Evolutionary conservation across 2,329 filamentous ascomycete species (phyloP), one percentile per base, ranked within the genome.

Genomic region (Scedosporium aurantiacum): DNA sequence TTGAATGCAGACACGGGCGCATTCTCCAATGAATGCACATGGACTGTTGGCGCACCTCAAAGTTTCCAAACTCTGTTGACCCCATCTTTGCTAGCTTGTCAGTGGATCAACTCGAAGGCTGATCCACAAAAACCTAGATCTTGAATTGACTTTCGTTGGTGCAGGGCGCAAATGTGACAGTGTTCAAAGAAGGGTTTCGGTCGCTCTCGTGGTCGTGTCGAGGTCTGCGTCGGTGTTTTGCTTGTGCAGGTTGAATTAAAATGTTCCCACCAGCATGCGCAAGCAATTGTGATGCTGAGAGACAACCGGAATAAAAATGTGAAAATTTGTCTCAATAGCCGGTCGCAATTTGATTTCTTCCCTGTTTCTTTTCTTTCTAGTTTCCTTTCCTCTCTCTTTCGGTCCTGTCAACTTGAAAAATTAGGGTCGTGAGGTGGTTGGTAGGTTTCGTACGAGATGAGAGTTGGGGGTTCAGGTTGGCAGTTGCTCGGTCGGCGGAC

Each of bases 21-120:
- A 66, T 23, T 8, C 43, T 47, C 43, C 43, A 47, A 47, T 18
- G 16, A 23, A 27, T n/a, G 50, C 23, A 23, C 50, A 28, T 23
- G 32, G 32, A 37, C 10, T 37, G 10, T 37, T 37, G 6, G 10
- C 71, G 60, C 76, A 85, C 82, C 69, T 81, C 71, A 66, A 85
- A 85, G 67, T 85, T 83, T 64, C 82, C 82, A 71, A 84, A 85
- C 60, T 81, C 76, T 64, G 82, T 85, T 64, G 80, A 83, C 67
- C 82, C 82, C 82, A 85, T 85, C 70, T 71, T 73, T 7, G 7
- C 5, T 21, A 16, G 14, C 16, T 21, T 47, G 60, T 28, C 25
- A 37, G 58, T 23, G 37, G 58, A 47, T 41, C 32, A 43, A 47
- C 58, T 41, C 8, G n/a, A 23, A 25, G 16, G 18, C 27, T n/a